Evolutionary conservation across 1,284 basidiomycete genomes (phyloP).

Genomic region (Volvariella surrecta): DNA sequence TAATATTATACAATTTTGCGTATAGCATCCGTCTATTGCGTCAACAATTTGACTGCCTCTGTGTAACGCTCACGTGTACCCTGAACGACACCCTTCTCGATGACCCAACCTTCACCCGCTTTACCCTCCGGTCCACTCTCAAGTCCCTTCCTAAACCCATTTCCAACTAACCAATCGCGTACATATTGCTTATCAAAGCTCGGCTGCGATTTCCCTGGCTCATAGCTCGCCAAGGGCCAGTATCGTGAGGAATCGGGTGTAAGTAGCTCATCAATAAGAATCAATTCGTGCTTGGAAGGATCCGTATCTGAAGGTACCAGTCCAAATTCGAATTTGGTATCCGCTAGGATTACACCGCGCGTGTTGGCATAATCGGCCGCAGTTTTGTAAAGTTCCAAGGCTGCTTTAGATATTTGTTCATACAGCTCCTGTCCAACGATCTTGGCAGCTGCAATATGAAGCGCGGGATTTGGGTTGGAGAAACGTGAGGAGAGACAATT

Average conservation of each 20-base stretch:
- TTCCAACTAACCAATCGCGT: slow-evolving; percentile 77
- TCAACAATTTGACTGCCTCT: slow-evolving; percentile 70
- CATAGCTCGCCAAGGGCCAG: slow-evolving; percentile 80
- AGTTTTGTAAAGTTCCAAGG: slow-evolving; percentile 66
- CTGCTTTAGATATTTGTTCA: slow-evolving; percentile 45
- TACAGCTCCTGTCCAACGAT: slow-evolving; percentile 68
- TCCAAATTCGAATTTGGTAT: slow-evolving; percentile 91
- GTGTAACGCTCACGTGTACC: slow-evolving; percentile 75
- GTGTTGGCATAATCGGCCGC: slow-evolving; percentile 75
- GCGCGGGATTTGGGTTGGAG: slow-evolving; percentile 1
- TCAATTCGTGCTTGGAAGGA: slow-evolving; percentile 43
- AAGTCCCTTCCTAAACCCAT: slow-evolving; percentile 73
- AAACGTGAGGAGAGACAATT: slow-evolving; percentile 1
- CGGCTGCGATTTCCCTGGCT: slow-evolving; percentile 69
- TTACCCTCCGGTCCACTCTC: slow-evolving; percentile 66
- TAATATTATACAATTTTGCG: too few relatives aligned
- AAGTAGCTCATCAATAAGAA: slow-evolving; percentile 92
- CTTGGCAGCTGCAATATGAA: slow-evolving; percentile 48
- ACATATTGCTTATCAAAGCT: slow-evolving; percentile 98
- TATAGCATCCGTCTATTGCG: too few relatives aligned
- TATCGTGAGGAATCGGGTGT: slow-evolving; percentile 98
- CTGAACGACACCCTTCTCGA: slow-evolving; percentile 69
- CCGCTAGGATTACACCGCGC: slow-evolving; percentile 91
- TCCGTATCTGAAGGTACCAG: slow-evolving; percentile 35
- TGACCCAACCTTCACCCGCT: slow-evolving; percentile 63